Percentiles rank a stretch among this genome's conserved stretches.
These are phyloP conservation scores for Daldinia loculata DNA, from an alignment of 495 filamentous ascomycete genomes.

Conservation along the genomic window DNA sequence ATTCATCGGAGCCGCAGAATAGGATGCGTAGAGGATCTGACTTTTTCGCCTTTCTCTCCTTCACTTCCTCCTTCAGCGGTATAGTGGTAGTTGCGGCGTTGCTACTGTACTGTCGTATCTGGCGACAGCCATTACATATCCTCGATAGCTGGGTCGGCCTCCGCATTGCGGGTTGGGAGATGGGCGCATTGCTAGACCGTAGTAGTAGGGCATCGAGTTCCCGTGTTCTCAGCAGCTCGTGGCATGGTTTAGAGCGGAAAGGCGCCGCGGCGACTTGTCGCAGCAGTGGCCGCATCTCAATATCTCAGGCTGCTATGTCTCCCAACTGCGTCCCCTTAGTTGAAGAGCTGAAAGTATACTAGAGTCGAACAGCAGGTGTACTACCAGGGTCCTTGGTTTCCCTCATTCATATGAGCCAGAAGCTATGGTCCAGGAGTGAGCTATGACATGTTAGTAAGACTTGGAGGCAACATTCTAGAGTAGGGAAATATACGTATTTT, in stretches of 20 bases:
- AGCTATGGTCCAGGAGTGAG: background rate
- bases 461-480: background rate
- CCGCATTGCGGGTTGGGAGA: background rate
- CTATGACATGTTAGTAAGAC: background rate
- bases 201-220: background rate
- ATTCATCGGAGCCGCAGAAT: constrained; percentile 94
- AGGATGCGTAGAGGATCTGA: constrained; percentile 81
- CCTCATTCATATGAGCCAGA: background rate
- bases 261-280: constrained; percentile 4
- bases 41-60: background rate
- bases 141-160: background rate
- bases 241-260: constrained; percentile 6
- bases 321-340: background rate
- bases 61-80: background rate
- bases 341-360: background rate
- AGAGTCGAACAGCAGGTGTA: background rate
- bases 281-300: constrained; percentile 16
- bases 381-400: background rate
- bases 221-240: background rate
- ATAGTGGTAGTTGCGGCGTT: background rate
- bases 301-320: background rate
- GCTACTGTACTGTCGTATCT: constrained; percentile 10
- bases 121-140: constrained; percentile 2
- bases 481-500: background rate
- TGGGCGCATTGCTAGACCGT: background rate